Conservation (phyloP, 331 rosid species). For the Stylosanthes scabra region DNA sequence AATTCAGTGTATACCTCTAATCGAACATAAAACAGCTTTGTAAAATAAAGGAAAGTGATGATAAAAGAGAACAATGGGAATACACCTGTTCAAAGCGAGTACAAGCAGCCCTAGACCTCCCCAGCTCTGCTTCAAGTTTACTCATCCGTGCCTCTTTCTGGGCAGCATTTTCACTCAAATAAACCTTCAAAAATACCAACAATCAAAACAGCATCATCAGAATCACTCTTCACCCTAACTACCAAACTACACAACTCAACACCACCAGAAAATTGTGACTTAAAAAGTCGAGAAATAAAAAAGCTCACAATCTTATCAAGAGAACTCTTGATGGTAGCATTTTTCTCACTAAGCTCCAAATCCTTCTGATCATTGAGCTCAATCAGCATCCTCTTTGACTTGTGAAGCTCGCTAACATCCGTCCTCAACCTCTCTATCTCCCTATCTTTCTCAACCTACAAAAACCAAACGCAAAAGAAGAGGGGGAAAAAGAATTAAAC, state of each 20-base stretch:
- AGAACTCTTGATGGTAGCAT: conserved; percentile 71
- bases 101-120: conserved; percentile 64
- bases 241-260: neutral
- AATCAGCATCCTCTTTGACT: conserved; percentile 84
- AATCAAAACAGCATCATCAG: conserved; percentile 7
- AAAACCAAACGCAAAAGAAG: neutral
- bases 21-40: neutral
- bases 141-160: conserved; percentile 79
- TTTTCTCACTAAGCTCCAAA: conserved; percentile 79
- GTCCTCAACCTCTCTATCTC: conserved; percentile 80
- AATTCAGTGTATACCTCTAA: neutral
- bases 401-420: conserved; percentile 79
- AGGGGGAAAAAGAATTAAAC: too few species aligned
- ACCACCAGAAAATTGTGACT: conserved; percentile 3
- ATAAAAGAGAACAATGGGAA: conserved; percentile 21
- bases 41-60: conserved; percentile 2
- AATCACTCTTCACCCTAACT: neutral
- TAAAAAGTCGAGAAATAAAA: neutral
- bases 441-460: conserved; percentile 87
- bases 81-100: conserved; percentile 75
- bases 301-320: conserved; percentile 88
- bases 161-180: conserved; percentile 66
- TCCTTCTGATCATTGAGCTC: conserved; percentile 78
- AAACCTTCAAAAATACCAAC: conserved; percentile 52
- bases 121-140: conserved; percentile 76